Conservation (phyloP, 768 basidiomycete species). For the Kwoniella heveanensis region DNA sequence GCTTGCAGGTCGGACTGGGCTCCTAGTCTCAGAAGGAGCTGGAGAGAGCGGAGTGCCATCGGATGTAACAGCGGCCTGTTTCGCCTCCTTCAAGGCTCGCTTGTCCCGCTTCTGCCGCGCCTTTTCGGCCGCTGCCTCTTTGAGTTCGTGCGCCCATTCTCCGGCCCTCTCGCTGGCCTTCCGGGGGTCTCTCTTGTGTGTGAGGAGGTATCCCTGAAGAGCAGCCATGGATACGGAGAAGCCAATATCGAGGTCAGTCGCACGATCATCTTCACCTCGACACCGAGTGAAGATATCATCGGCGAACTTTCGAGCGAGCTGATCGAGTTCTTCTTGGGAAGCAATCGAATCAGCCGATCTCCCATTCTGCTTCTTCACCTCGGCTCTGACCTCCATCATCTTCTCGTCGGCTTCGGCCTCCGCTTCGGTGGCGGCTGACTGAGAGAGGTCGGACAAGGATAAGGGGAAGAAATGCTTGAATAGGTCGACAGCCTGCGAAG, state of each 20-base stretch:
- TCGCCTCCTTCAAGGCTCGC: background rate
- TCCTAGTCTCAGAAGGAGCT: background rate
- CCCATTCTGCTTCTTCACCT: too few species aligned
- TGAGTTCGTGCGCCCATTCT: conserved; percentile 62
- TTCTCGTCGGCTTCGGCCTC: conserved; percentile 12
- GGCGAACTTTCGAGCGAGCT: conserved; percentile 19
- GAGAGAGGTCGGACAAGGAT: conserved; percentile 5
- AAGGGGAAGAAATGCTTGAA: conserved; percentile 53
- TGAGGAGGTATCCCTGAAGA: conserved; percentile 79
- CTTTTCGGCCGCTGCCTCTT: background rate
- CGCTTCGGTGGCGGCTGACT: background rate
- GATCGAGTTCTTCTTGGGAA: conserved; percentile 14
- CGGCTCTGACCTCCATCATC: background rate
- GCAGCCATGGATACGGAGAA: conserved; percentile 65
- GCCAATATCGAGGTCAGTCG: conserved; percentile 63
- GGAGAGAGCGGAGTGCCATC: background rate
- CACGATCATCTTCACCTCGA: background rate
- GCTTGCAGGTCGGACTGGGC: too few species aligned
- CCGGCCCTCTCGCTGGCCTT: conserved; percentile 72
- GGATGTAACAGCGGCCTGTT: background rate
- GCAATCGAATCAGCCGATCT: background rate
- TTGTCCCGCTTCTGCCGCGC: conserved; percentile 3
- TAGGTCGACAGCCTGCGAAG: conserved; percentile 60
- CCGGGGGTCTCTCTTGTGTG: conserved; percentile 66
- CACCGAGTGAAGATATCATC: background rate